phyloP scores from a whole-genome alignment of 2,329 filamentous ascomycete species.

The Paecilomyces niveus region DNA sequence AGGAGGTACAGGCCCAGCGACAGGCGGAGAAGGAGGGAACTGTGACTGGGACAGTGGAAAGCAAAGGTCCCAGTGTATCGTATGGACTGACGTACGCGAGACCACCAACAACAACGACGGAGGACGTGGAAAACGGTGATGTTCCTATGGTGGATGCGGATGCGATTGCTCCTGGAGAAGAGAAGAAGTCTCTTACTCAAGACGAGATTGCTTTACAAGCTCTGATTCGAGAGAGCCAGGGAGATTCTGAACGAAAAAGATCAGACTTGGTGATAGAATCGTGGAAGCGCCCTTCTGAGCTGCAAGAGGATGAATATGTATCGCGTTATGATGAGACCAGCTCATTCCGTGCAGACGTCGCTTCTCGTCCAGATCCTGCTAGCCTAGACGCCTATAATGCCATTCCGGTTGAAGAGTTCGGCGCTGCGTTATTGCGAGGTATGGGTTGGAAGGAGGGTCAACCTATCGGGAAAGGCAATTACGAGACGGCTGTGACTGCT shows the following conservation, averaged over 20 bases:
- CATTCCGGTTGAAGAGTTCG: constrained; percentile 91
- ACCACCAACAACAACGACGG: constrained; percentile 10
- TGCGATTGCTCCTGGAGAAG: constrained; percentile 6
- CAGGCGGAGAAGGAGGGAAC: constrained; percentile 31
- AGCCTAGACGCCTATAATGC: constrained; percentile 78
- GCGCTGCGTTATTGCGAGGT: constrained; percentile 77
- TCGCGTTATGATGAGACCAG: constrained; percentile 40
- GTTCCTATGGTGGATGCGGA: constrained; percentile 20
- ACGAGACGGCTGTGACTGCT: constrained; percentile 27
- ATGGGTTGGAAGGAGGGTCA: constrained; percentile 87
- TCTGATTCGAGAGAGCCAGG: constrained; percentile 51
- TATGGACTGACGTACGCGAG: constrained; percentile 49
- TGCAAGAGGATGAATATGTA: constrained; percentile 15
- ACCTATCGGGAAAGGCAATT: constrained; percentile 49
- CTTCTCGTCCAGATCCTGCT: constrained; percentile 64
- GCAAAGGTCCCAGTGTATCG: constrained; percentile 45
- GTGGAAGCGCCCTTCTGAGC: constrained; percentile 12
- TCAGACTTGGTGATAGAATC: constrained; percentile 50
- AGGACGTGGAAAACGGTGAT: constrained; percentile 16
- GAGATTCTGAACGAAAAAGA: constrained; percentile 29
- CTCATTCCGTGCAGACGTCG: constrained; percentile 63
- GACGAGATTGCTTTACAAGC: constrained; percentile 62
- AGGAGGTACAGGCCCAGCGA: constrained; percentile 45
- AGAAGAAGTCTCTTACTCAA: constrained; percentile 40
- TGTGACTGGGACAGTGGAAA: constrained; percentile 34